Base-by-base conservation (phyloP, 371 early-diverging fungal genomes). In the Mortierella sp. region DNA sequence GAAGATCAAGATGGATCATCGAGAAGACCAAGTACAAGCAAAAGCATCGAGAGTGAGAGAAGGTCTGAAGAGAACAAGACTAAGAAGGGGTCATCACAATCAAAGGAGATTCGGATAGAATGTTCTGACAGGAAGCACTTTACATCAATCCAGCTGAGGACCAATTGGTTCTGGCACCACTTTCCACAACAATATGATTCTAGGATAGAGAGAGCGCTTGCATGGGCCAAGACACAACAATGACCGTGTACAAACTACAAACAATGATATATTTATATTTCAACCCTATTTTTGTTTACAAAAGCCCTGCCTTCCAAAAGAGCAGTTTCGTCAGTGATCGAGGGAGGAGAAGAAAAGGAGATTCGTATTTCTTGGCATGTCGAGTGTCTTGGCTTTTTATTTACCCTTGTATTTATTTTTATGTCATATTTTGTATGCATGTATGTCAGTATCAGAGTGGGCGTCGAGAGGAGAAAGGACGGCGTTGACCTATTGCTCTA, bases 111-210 rank as follows among this genome's bases (percentile, higher is more conserved):
- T 15, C 56, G 64, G 13, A 64, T 70, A 26, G 70, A 58, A 53
- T 70, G 47, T 22, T 70, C 70, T 28, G 70, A 70, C 29, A 56
- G 57, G 31, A 59, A 56, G 26, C 53, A 58, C 28, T 70, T 70
- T 35, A 47, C 58, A 47, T 42, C 70, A 4, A 70, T 70, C 31
- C 70, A 58, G 0, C 58, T 70, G 13, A 40, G 59, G 17, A 35
- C 26, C 58, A 63, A 70, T 47, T 70, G 64, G 70, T n/a, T 63
- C 13, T 70, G 70, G 70, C 70, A 70, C 35, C 70, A 70, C 28
- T 64, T 70, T 47, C 70, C 70, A 7, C 63, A 64, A 47, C 63
- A 70, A 28, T 70, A 64, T 40, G 64, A 70, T 47, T 63, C 70
- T 17, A 53, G 17, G 53, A 9, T 53, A 13, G 53, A 53, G 7